A percentile compares a stretch with the other conserved stretches of the same genome.
Conservation (phyloP, 139 green algal genomes). For the Microglena sp. region DNA sequence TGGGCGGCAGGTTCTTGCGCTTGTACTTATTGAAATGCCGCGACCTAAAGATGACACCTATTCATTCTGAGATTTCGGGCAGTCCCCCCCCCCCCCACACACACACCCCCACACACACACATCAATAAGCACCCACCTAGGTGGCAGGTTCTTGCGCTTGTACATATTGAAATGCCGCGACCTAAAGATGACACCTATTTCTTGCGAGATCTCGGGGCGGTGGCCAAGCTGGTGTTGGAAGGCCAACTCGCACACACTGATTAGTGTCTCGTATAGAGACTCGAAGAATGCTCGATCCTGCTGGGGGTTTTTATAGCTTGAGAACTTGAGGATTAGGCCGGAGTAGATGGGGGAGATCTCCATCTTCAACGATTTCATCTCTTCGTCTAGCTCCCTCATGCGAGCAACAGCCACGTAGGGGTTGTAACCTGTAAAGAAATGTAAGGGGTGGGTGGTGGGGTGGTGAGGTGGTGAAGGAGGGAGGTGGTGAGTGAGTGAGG, state of each 20-base stretch:
- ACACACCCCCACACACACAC: too few species aligned
- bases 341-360: slow-evolving; percentile 22
- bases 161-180: slow-evolving; percentile 44
- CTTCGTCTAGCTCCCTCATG: slow-evolving; percentile 33
- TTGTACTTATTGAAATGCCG: slow-evolving; percentile 49
- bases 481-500: background rate
- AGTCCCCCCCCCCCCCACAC: too few species aligned
- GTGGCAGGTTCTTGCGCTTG: slow-evolving; percentile 23
- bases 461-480: background rate
- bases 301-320: slow-evolving; percentile 30
- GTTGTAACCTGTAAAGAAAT: background rate
- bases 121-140: too few species aligned
- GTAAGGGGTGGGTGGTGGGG: background rate
- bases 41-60: too few species aligned
- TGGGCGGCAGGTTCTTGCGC: slow-evolving; percentile 26
- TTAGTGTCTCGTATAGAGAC: slow-evolving; percentile 26
- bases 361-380: slow-evolving; percentile 10
- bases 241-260: slow-evolving; percentile 23
- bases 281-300: slow-evolving; percentile 38
- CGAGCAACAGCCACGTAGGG: slow-evolving; percentile 10
- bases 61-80: too few species aligned
- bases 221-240: slow-evolving; percentile 22
- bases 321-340: slow-evolving; percentile 24
- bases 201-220: slow-evolving; percentile 26
- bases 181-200: slow-evolving; percentile 26